These are phyloP conservation scores for Cladosporium colombiae DNA, from an alignment of 2,329 filamentous ascomycete species.

Conservation along the genomic window DNA sequence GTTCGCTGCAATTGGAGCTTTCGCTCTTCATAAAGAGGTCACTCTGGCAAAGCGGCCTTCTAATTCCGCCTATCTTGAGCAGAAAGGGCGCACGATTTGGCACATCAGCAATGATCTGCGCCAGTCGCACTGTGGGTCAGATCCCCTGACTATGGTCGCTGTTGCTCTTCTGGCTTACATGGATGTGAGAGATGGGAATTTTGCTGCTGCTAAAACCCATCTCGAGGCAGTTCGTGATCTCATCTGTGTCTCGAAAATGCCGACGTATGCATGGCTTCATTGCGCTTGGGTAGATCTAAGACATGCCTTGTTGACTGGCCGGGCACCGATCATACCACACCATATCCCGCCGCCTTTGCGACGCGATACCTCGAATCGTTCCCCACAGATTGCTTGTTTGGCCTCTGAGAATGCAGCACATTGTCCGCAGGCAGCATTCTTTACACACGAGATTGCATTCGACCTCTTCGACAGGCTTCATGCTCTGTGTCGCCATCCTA, in stretches of 20 bases:
- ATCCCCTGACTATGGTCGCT: slow-evolving; percentile 6
- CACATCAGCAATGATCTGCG: background rate
- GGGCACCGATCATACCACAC: background rate
- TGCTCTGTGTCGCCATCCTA: slow-evolving; percentile 8
- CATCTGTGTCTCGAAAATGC: background rate
- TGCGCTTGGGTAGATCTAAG: slow-evolving; percentile 9
- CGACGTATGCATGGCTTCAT: background rate
- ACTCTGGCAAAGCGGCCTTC: background rate
- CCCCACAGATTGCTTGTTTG: background rate
- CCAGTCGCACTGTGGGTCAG: background rate
- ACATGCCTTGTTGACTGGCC: slow-evolving; percentile 1
- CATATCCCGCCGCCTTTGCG: background rate
- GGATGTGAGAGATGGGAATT: slow-evolving; percentile 1
- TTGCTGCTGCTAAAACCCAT: background rate
- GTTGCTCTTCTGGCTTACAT: background rate
- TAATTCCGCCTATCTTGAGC: background rate
- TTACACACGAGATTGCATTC: background rate
- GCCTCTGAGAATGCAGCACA: background rate
- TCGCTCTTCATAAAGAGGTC: background rate
- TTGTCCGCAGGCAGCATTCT: background rate
- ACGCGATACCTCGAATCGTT: no score
- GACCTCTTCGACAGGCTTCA: slow-evolving; percentile 13
- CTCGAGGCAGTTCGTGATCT: background rate
- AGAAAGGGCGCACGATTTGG: background rate
- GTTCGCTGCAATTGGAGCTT: background rate